Conservation (phyloP, 148 eudicot genomes). For the Dysphania ambrosioides region DNA sequence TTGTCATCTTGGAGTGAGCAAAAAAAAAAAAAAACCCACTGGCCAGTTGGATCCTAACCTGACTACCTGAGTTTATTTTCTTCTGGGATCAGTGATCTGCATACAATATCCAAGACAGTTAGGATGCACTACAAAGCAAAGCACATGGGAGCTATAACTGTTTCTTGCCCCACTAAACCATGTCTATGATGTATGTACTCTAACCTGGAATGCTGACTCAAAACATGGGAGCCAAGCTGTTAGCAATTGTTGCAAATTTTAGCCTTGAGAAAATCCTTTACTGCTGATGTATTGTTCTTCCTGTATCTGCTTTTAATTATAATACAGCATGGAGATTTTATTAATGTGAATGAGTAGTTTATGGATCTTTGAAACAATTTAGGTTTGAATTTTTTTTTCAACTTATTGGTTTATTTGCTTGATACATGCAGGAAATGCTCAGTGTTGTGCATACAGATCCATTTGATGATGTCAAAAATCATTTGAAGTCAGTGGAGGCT, state of each 20-base stretch:
- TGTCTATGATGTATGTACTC: neutral
- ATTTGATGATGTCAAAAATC: constrained; percentile 43
- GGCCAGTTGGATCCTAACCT: too few relatives aligned
- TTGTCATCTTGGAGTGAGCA: neutral
- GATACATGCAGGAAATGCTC: constrained; percentile 54
- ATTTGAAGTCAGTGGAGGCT: constrained; percentile 49
- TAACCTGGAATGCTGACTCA: constrained; percentile 2
- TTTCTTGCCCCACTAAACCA: neutral
- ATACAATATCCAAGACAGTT: too few relatives aligned
- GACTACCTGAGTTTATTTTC: too few relatives aligned
- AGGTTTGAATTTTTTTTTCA: neutral
- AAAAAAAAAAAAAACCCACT: neutral
- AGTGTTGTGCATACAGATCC: constrained; percentile 30
- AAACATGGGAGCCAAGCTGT: neutral
- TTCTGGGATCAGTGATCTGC: too few relatives aligned
- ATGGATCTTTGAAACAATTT: neutral
- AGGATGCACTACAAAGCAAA: too few relatives aligned
- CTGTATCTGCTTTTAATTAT: neutral
- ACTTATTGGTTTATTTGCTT: neutral
- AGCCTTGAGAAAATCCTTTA: neutral
- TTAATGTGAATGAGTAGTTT: neutral
- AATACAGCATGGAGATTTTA: neutral
- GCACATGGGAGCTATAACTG: neutral
- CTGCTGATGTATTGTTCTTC: constrained; percentile 2
- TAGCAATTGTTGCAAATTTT: neutral